These are phyloP conservation scores for Coemansia sp. DNA, from an alignment of 192 early-diverging fungal species.

Conservation along the genomic window DNA sequence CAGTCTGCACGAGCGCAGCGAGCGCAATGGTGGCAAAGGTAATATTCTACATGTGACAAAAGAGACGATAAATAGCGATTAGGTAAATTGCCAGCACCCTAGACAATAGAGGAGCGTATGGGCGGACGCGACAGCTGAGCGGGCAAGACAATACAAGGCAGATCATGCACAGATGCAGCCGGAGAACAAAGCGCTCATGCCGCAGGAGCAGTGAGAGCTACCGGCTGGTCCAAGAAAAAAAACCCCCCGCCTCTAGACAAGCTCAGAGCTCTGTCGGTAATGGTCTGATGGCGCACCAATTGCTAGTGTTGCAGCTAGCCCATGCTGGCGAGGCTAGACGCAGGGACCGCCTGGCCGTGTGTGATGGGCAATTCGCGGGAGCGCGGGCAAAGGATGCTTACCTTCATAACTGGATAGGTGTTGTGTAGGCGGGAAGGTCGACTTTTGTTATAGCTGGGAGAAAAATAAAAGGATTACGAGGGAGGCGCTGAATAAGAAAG, in stretches of 20 bases:
- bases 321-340: not conserved
- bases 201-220: not conserved
- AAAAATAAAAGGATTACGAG: not conserved
- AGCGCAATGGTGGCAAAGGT: conserved; percentile 36
- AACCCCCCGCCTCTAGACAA: not conserved
- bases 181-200: not conserved
- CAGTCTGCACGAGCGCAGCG: conserved; percentile 38
- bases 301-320: not conserved
- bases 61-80: not conserved
- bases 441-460: conserved; percentile 1
- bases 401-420: conserved; percentile 25
- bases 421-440: not conserved
- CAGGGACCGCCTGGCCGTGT: not conserved
- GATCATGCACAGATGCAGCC: conserved; percentile 2
- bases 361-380: not conserved
- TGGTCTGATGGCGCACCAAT: not conserved
- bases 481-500: not conserved
- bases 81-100: conserved; percentile 1
- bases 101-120: not conserved
- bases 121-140: not conserved
- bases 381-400: not conserved
- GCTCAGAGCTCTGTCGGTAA: not conserved
- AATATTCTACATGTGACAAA: conserved; percentile 28
- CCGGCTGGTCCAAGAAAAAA: not conserved
- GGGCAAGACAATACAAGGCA: not conserved